These are phyloP conservation scores for Eustoma russellianum DNA, from an alignment of 257 asterid species.

Conservation along the genomic window DNA sequence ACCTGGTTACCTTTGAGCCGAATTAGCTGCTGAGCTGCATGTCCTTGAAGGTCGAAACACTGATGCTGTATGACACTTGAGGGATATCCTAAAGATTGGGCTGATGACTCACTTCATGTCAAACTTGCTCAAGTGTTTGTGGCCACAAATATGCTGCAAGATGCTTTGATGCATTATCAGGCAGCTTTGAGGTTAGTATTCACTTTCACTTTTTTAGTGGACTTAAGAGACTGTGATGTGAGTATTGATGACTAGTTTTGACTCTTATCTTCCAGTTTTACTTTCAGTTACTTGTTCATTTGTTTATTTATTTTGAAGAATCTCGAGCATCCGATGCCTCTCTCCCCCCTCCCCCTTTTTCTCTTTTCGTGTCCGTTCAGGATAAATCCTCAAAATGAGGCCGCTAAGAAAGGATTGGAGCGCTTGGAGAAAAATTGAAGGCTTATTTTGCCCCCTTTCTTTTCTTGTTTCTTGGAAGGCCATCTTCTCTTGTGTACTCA, in stretches of 20 bases:
- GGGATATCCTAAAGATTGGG: conserved; percentile 86
- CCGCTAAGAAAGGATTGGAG: conserved; percentile 82
- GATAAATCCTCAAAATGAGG: conserved; percentile 83
- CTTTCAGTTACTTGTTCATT: no score
- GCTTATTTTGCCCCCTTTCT: conserved; percentile 27
- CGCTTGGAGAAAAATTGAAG: conserved; percentile 98
- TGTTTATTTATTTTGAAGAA: not conserved
- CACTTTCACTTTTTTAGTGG: not conserved
- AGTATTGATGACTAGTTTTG: not conserved
- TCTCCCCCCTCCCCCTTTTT: not conserved
- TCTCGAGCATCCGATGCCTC: not conserved
- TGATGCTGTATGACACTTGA: conserved; percentile 81
- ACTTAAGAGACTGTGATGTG: not conserved
- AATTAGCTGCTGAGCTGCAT: conserved; percentile 96
- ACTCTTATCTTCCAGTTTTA: not conserved
- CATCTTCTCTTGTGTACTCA: no score
- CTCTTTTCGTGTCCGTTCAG: conserved; percentile 29
- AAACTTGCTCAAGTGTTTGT: conserved; percentile 97
- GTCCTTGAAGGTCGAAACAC: conserved; percentile 86
- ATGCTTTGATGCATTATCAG: conserved; percentile 84
- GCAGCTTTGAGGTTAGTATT: conserved; percentile 68
- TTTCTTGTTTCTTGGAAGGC: not conserved
- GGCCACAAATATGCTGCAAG: conserved; percentile 87
- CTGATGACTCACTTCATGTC: conserved; percentile 87
- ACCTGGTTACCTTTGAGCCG: conserved; percentile 97